These are phyloP conservation scores for Zygoascus sp. DNA, from an alignment of 1,139 yeast genomes.

Conservation along the genomic window DNA sequence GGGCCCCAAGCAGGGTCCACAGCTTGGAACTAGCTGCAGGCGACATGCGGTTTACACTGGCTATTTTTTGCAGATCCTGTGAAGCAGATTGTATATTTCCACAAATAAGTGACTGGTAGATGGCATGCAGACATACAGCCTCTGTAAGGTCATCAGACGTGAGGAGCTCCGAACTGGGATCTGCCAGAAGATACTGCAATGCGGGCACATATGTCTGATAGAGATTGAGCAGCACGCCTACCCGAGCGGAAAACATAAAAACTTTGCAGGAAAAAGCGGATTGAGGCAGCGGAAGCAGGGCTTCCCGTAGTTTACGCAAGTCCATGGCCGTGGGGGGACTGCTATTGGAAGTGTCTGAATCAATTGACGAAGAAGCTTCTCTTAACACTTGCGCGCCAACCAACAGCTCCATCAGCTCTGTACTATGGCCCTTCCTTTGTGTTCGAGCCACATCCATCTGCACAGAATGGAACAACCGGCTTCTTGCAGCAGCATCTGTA, in stretches of 20 bases:
- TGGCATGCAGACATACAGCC: not conserved
- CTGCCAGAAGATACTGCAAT: not conserved
- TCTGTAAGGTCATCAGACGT: not conserved
- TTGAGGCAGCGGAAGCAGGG: not conserved
- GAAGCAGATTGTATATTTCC: not conserved
- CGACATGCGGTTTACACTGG: not conserved
- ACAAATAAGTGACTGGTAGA: not conserved
- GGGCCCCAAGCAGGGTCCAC: not conserved
- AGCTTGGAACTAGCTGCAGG: not conserved
- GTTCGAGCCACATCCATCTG: too few species aligned
- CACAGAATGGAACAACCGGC: not conserved
- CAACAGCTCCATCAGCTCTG: not conserved
- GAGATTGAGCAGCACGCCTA: conserved; percentile 9
- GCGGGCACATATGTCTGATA: conserved; percentile 7
- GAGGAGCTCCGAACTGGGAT: not conserved
- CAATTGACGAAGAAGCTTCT: not conserved
- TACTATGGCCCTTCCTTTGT: too few species aligned
- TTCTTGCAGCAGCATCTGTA: not conserved
- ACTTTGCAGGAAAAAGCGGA: not conserved
- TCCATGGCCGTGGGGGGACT: conserved; percentile 4
- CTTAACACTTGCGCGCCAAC: not conserved
- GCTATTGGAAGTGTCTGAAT: too few species aligned
- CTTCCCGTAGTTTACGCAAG: conserved; percentile 11
- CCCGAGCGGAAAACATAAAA: not conserved
- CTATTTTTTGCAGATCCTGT: not conserved